Evolutionary conservation across 768 basidiomycete genomes (phyloP).

Genomic region (Serendipita vermifera): DNA sequence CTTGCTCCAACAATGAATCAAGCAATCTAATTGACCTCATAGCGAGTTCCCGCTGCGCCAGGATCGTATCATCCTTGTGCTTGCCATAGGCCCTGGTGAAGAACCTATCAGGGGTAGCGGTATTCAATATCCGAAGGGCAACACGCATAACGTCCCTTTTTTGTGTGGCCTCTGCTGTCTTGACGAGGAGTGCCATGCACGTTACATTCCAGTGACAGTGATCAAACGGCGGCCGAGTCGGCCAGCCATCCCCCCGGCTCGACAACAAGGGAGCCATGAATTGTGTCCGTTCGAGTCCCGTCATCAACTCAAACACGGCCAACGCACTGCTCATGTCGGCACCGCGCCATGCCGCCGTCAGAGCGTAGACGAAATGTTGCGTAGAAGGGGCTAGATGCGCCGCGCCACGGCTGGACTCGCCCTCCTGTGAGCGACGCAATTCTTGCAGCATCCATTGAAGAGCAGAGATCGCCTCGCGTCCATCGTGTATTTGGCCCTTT

Average conservation of each 20-base stretch:
- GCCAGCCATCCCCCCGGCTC: neutral
- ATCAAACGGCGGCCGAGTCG: neutral
- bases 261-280: neutral
- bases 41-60: neutral
- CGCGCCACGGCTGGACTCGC: neutral
- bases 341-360: neutral
- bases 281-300: neutral
- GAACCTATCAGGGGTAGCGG: neutral
- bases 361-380: slow-evolving; percentile 2
- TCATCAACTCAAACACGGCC: neutral
- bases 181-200: slow-evolving; percentile 4
- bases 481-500: neutral
- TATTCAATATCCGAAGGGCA: neutral
- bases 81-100: neutral
- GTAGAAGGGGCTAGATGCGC: neutral
- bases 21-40: neutral
- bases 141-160: neutral
- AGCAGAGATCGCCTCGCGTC: neutral
- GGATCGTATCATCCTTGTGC: neutral
- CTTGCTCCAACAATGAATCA: neutral
- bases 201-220: neutral
- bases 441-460: slow-evolving; percentile 3
- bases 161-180: neutral
- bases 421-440: neutral
- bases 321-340: neutral